Conservation (phyloP, 495 filamentous ascomycete species). For the Cudoniella acicularis region DNA sequence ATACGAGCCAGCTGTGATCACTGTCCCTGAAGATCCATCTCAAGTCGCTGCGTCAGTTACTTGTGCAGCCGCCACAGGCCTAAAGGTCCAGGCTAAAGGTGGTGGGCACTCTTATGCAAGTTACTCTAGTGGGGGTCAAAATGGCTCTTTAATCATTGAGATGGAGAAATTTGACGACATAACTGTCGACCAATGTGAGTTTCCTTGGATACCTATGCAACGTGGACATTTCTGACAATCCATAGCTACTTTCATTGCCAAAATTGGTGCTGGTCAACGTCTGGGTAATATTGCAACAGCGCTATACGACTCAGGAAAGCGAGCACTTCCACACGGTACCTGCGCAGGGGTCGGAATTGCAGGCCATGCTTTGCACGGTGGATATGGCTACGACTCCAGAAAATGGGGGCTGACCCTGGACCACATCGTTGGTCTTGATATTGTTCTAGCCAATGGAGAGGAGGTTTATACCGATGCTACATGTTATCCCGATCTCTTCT, state of each 20-base stretch:
- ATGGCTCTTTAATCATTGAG: conserved; percentile 54
- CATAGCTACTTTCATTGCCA: conserved; percentile 39
- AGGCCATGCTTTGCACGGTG: conserved; percentile 72
- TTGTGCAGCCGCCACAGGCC: conserved; percentile 48
- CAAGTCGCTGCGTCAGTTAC: conserved; percentile 57
- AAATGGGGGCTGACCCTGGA: conserved; percentile 65
- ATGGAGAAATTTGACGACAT: conserved; percentile 31
- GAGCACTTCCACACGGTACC: conserved; percentile 66
- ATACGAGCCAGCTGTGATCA: conserved; percentile 58
- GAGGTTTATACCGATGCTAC: conserved; percentile 3
- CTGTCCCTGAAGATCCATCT: conserved; percentile 50
- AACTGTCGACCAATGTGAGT: neutral
- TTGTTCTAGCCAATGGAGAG: conserved; percentile 45
- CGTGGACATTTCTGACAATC: neutral
- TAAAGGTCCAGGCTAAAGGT: conserved; percentile 63
- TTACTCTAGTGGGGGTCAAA: conserved; percentile 26
- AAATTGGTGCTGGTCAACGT: conserved; percentile 59
- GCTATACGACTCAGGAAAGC: conserved; percentile 56
- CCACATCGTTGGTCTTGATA: conserved; percentile 53
- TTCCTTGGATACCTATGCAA: neutral
- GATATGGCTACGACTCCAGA: conserved; percentile 58
- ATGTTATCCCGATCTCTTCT: conserved; percentile 20
- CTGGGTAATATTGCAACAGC: conserved; percentile 56
- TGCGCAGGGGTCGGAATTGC: conserved; percentile 62
- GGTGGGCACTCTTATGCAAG: conserved; percentile 73